phyloP scores from a whole-genome alignment of 192 early-diverging fungal species.

The Podila horticola region DNA sequence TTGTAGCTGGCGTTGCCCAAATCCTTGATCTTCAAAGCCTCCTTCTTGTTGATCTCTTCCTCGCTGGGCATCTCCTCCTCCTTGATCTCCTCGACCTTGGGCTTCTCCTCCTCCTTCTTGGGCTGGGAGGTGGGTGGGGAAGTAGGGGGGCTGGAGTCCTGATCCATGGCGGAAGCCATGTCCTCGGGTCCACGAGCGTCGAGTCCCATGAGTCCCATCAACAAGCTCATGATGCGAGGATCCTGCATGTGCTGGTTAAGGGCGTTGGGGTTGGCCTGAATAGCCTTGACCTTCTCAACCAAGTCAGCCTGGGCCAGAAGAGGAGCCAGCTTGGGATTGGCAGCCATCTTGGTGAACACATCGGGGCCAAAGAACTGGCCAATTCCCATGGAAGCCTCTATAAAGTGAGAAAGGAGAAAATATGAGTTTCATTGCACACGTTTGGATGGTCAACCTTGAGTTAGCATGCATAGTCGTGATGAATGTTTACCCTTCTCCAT shows the following conservation, averaged over 20 bases:
- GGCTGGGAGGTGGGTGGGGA: conserved; percentile 25
- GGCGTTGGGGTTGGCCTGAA: conserved; percentile 78
- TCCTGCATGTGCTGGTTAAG: conserved; percentile 81
- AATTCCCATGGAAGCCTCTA: conserved; percentile 49
- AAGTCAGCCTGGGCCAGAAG: conserved; percentile 83
- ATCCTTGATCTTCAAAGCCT: conserved; percentile 83
- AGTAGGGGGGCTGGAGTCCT: conserved; percentile 24
- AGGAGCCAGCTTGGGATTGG: conserved; percentile 81
- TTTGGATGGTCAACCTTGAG: too few relatives aligned
- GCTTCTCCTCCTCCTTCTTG: conserved; percentile 46
- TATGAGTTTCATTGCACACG: not conserved
- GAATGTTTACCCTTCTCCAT: conserved; percentile 49
- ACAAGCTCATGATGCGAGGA: conserved; percentile 81
- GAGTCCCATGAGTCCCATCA: conserved; percentile 83
- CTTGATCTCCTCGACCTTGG: conserved; percentile 43
- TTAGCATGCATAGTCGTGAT: too few relatives aligned
- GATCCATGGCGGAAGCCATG: conserved; percentile 46
- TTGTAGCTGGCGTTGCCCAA: conserved; percentile 93
- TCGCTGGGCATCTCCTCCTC: conserved; percentile 60
- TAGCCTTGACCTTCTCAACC: conserved; percentile 75
- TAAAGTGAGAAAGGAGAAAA: not conserved
- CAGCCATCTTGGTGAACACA: conserved; percentile 79
- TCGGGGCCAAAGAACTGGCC: conserved; percentile 82
- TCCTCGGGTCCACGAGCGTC: conserved; percentile 61
- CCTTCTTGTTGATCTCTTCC: conserved; percentile 72